Conservation (phyloP, 495 filamentous ascomycete genomes). For the Pyrenula massariospora region DNA sequence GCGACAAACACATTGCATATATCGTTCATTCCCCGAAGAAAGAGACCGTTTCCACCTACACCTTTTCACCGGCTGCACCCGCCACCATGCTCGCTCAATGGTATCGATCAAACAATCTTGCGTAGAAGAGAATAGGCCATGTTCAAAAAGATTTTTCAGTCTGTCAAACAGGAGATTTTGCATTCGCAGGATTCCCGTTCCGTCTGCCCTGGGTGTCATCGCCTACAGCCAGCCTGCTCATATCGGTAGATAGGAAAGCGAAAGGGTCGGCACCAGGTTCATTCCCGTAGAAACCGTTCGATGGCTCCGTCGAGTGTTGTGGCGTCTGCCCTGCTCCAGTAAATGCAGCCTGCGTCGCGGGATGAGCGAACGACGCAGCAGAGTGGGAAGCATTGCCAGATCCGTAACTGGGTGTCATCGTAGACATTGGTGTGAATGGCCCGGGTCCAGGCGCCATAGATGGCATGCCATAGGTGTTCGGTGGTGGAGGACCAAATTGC, state of each 20-base stretch:
- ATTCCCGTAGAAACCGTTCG: conserved; percentile 47
- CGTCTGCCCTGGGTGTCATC: conserved; percentile 67
- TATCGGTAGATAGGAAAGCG: conserved; percentile 73
- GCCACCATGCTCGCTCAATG: conserved; percentile 3
- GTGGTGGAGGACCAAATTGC: conserved; percentile 78
- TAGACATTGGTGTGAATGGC: conserved; percentile 68
- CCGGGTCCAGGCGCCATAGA: conserved; percentile 64
- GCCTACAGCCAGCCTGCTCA: conserved; percentile 69
- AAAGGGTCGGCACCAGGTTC: conserved; percentile 69
- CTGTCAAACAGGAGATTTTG: conserved; percentile 41
- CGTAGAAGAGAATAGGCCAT: conserved; percentile 6
- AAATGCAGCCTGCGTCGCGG: conserved; percentile 85
- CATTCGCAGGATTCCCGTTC: conserved; percentile 52
- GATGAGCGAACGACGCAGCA: conserved; percentile 83
- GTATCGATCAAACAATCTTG: conserved; percentile 10
- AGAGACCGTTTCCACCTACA: conserved; percentile 3
- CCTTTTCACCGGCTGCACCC: background rate
- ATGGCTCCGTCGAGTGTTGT: conserved; percentile 34
- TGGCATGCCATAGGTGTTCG: conserved; percentile 80
- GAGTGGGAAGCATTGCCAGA: conserved; percentile 60
- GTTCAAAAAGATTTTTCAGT: conserved; percentile 14
- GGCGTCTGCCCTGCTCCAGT: conserved; percentile 70
- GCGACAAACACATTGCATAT: background rate
- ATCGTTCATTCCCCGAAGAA: background rate
- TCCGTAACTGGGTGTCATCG: conserved; percentile 60